A percentile compares a stretch with the other conserved stretches of the same genome.
These are phyloP conservation scores for Microcera coccophila DNA, from an alignment of 2,329 filamentous ascomycete species.

Conservation along the genomic window DNA sequence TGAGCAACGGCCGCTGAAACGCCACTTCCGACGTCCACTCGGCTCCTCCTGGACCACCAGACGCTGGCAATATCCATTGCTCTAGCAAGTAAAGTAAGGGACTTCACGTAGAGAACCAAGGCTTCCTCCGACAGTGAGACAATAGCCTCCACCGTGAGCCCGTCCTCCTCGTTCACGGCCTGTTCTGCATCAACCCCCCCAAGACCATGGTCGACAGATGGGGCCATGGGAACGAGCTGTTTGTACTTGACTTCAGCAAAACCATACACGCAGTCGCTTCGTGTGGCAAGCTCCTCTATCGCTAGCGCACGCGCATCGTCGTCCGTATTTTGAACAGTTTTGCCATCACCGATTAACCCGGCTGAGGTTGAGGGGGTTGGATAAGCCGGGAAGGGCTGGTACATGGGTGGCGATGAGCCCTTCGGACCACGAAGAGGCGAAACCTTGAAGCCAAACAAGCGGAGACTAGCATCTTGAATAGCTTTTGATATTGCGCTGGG, in stretches of 20 bases:
- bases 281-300: slow-evolving; percentile 87
- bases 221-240: slow-evolving; percentile 85
- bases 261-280: slow-evolving; percentile 93
- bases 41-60: slow-evolving; percentile 83
- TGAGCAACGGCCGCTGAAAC: slow-evolving; percentile 42
- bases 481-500: slow-evolving; percentile 93
- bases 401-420: slow-evolving; percentile 69
- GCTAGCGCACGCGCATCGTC: slow-evolving; percentile 76
- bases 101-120: slow-evolving; percentile 92
- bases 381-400: slow-evolving; percentile 81
- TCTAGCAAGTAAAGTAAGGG: slow-evolving; percentile 81
- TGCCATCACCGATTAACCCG: slow-evolving; percentile 64
- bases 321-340: slow-evolving; percentile 56
- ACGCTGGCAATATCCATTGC: slow-evolving; percentile 91
- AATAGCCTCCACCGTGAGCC: slow-evolving; percentile 79
- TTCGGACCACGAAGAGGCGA: slow-evolving; percentile 61
- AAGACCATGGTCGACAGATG: slow-evolving; percentile 68
- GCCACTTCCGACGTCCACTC: slow-evolving; percentile 51
- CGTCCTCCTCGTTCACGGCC: slow-evolving; percentile 59
- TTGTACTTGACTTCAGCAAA: slow-evolving; percentile 99
- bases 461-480: slow-evolving; percentile 82
- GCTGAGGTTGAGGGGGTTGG: slow-evolving; percentile 60
- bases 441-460: slow-evolving; percentile 68
- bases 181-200: slow-evolving; percentile 58
- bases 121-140: slow-evolving; percentile 90